These are phyloP conservation scores for Phaseolus coccineus DNA, from an alignment of 331 rosid genomes.

Conservation along the genomic window DNA sequence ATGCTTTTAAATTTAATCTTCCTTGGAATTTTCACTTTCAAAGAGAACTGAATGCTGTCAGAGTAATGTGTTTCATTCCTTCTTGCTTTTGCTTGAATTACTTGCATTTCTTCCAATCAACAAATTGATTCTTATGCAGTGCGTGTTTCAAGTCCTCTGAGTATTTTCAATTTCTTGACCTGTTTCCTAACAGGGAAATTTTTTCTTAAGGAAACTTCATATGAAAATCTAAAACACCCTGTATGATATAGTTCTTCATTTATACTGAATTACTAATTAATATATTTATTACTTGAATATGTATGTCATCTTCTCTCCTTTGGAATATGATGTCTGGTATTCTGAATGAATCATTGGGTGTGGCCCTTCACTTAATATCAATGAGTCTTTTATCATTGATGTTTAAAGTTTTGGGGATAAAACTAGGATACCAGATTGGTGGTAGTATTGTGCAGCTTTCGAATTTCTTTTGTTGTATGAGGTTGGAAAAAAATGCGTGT, in stretches of 20 bases:
- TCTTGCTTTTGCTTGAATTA: constrained; percentile 9
- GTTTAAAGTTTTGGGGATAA: too few relatives aligned
- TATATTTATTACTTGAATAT: neutral
- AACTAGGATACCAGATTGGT: too few relatives aligned
- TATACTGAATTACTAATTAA: neutral
- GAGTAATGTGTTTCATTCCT: constrained; percentile 1
- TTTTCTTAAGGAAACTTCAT: neutral
- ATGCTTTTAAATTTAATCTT: neutral
- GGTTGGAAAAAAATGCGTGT: neutral
- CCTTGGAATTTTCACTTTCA: neutral
- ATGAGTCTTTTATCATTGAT: neutral
- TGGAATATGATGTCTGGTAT: constrained; percentile 5
- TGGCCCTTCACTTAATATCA: neutral
- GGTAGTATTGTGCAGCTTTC: too few relatives aligned
- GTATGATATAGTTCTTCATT: neutral
- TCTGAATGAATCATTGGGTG: neutral
- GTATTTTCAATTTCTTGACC: neutral
- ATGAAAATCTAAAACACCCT: constrained; percentile 8
- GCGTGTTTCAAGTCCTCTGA: neutral
- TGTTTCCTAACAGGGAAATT: neutral
- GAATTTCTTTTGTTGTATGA: neutral
- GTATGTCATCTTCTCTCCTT: neutral
- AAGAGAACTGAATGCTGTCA: neutral
- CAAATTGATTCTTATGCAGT: neutral
- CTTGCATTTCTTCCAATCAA: neutral